These are phyloP conservation scores for Fusarium humuli DNA, from an alignment of 2,329 filamentous ascomycete species.

Conservation along the genomic window DNA sequence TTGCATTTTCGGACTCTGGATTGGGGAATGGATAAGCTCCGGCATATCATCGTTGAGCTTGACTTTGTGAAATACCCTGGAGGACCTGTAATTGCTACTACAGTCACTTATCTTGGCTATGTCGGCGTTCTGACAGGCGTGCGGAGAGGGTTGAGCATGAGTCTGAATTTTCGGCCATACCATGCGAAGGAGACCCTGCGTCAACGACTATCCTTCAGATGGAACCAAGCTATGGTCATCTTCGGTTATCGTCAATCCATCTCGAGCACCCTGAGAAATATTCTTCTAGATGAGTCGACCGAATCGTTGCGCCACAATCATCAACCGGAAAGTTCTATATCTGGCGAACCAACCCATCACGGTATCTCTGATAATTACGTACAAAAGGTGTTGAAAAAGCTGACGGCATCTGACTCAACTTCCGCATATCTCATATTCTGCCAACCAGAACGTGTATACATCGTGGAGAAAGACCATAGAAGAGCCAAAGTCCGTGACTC, in stretches of 20 bases:
- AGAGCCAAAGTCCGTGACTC: conserved; percentile 36
- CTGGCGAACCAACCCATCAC: neutral
- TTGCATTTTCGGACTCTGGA: conserved; percentile 68
- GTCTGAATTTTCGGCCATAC: conserved; percentile 58
- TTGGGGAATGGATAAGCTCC: conserved; percentile 64
- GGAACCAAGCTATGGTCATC: conserved; percentile 47
- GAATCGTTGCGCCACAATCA: neutral
- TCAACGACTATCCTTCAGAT: conserved; percentile 41
- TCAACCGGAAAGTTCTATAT: fast-evolving
- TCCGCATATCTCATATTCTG: conserved; percentile 50
- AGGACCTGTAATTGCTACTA: conserved; percentile 56
- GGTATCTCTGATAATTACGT: conserved; percentile 15
- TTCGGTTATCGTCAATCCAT: conserved; percentile 42
- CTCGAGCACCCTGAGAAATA: conserved; percentile 43
- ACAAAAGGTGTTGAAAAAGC: conserved; percentile 22
- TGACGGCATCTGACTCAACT: conserved; percentile 40
- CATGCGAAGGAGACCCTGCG: conserved; percentile 42
- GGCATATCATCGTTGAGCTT: conserved; percentile 63
- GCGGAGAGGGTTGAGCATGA: conserved; percentile 58
- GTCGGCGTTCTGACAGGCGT: conserved; percentile 63
- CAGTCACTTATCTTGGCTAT: conserved; percentile 62
- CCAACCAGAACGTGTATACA: conserved; percentile 37
- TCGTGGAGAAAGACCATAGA: conserved; percentile 47
- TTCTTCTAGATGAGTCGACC: conserved; percentile 28
- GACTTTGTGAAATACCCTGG: conserved; percentile 57